Conservation (phyloP, 768 basidiomycete genomes). For the Holtermanniella nyarrowii region DNA sequence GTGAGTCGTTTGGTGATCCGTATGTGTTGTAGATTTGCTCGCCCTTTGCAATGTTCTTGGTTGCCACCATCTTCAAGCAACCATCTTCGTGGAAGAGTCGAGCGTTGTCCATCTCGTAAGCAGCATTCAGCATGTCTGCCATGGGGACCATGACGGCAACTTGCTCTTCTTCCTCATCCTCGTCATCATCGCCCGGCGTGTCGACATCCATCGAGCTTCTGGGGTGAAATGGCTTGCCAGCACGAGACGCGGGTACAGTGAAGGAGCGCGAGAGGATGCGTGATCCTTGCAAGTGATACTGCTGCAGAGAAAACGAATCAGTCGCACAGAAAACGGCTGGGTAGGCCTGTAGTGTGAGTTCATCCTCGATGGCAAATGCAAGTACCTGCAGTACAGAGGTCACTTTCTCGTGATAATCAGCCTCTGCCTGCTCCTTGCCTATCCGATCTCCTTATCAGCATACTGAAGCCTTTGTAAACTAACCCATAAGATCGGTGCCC, state of each 20-base stretch:
- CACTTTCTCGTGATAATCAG: conserved; percentile 57
- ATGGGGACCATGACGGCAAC: conserved; percentile 88
- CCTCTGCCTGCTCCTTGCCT: conserved; percentile 71
- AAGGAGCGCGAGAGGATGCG: conserved; percentile 89
- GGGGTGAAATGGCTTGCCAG: conserved; percentile 28
- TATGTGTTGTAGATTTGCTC: conserved; percentile 97
- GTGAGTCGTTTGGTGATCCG: conserved; percentile 81
- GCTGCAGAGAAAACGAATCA: conserved; percentile 54
- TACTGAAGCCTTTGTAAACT: neutral
- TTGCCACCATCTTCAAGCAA: conserved; percentile 34
- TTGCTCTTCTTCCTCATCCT: conserved; percentile 50
- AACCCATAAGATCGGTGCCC: conserved; percentile 81
- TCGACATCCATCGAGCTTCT: conserved; percentile 7
- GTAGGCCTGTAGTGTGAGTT: conserved; percentile 14
- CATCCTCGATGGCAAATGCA: conserved; percentile 3
- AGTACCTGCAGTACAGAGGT: conserved; percentile 61
- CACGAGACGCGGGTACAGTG: conserved; percentile 55
- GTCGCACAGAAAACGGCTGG: conserved; percentile 49
- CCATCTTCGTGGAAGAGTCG: conserved; percentile 69
- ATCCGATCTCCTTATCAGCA: conserved; percentile 56
- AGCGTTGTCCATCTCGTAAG: conserved; percentile 73
- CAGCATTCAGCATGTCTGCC: conserved; percentile 91
- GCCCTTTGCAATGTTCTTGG: conserved; percentile 59
- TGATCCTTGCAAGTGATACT: conserved; percentile 82
- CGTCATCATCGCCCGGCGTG: conserved; percentile 38